phyloP scores from a whole-genome alignment of 2,329 filamentous ascomycete species.

The Aspergillus piperis region DNA sequence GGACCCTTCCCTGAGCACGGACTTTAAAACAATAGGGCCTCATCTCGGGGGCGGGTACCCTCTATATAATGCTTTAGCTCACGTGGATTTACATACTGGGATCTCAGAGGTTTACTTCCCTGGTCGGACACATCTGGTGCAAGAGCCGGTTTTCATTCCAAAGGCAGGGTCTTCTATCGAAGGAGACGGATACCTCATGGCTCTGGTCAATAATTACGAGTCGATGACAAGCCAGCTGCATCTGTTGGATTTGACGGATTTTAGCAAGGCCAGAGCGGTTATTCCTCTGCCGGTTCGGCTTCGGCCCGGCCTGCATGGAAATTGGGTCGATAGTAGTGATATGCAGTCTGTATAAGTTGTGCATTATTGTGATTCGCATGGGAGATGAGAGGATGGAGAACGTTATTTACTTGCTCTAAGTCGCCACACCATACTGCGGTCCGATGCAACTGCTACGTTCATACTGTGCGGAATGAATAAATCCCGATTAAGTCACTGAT shows the following conservation, averaged over 20 bases:
- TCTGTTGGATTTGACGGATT: slow-evolving; percentile 20
- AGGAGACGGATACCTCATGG: slow-evolving; percentile 28
- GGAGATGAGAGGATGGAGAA: background rate
- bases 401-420: no score
- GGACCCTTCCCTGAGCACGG: slow-evolving; percentile 41
- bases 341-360: background rate
- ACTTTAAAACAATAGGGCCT: slow-evolving; percentile 30
- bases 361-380: background rate
- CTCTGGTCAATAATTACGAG: slow-evolving; percentile 25
- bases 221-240: slow-evolving; percentile 27
- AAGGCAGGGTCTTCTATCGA: slow-evolving; percentile 13
- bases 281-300: slow-evolving; percentile 21
- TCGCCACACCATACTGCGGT: no score
- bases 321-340: slow-evolving; percentile 20
- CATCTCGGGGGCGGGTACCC: slow-evolving; percentile 33
- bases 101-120: slow-evolving; percentile 48
- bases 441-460: no score
- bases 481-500: no score
- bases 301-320: slow-evolving; percentile 25
- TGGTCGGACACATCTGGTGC: slow-evolving; percentile 40
- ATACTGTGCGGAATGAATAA: no score
- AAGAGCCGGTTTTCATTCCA: slow-evolving; percentile 29
- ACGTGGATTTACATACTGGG: slow-evolving; percentile 43
- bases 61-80: slow-evolving; percentile 52
- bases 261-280: slow-evolving; percentile 13